Evolutionary conservation across 73 alveolate genomes (phyloP), one percentile per base, ranked within the genome.

Genomic region (Breviolum minutum): DNA sequence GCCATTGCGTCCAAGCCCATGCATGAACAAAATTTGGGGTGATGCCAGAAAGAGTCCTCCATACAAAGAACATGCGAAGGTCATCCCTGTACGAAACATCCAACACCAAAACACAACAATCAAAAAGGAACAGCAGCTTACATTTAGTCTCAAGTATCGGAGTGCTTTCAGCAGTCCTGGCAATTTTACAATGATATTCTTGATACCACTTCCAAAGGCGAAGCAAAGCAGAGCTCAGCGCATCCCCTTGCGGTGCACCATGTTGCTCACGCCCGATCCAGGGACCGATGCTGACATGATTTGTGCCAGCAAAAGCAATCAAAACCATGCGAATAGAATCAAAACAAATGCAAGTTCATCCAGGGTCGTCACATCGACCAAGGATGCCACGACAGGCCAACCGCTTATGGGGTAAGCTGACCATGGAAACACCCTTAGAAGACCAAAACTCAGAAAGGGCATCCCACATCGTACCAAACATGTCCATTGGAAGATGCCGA

Each of bases 211-310:
- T 88, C 83, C 74, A 68, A 40, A 88, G 19, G 27, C 85, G 86
- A 11, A 88, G 63, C 60, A 68, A 16, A 0, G 95, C 95, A 9
- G 83, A 71, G 27, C 86, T 48, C 30, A 68, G 71, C 6, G 74
- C 95, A 54, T 88, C 95, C 11, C 95, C 95, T 30, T 48, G 69
- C 17, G 95, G 95, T 8, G 95, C 95, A 11, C 95, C 95, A 10
- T 70, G 71, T 48, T 60, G 84, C 30, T 87, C 85, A 8, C 70
- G 54, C 63, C 95, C 95, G 60, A 66, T 10, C 63, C 64, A 48
- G 22, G 63, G 17, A 19, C 68, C 82, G 9, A 87, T n/a, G 26
- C n/a, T 14, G 22, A 87, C 84, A 66, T 64, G 73, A 19, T 87
- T 87, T 5, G 95, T 66, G 40, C 19, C 20, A 11, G 54, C 7